Evolutionary conservation across 345 rosid genomes (phyloP).

Genomic region (Boechera divaricarpa): DNA sequence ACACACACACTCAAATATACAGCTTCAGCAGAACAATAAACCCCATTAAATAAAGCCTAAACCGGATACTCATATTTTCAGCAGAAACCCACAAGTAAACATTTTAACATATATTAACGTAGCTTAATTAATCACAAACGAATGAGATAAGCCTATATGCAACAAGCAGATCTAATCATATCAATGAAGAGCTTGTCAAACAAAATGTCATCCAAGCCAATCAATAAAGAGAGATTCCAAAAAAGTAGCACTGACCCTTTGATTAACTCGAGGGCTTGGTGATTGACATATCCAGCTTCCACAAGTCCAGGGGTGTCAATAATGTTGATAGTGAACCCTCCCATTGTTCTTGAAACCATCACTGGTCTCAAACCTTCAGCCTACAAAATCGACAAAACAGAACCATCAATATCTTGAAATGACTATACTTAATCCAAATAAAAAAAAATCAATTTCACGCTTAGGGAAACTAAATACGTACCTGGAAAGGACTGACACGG

Average conservation of each 20-base stretch:
- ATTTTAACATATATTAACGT: neutral
- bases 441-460: neutral
- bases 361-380: constrained; percentile 74
- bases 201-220: neutral
- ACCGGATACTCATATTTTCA: neutral
- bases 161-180: constrained; percentile 3
- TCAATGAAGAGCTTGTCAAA: neutral
- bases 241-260: constrained; percentile 57
- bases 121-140: neutral
- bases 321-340: constrained; percentile 78
- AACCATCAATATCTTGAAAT: neutral
- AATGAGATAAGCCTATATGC: neutral
- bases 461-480: constrained; percentile 1
- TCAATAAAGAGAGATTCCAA: neutral
- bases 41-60: neutral
- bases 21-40: neutral
- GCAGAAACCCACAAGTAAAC: constrained; percentile 12
- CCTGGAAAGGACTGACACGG: constrained; percentile 80
- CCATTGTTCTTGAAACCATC: constrained; percentile 71
- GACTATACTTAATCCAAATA: constrained; percentile 6
- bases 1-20: neutral
- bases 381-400: constrained; percentile 44
- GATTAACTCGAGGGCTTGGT: constrained; percentile 77
- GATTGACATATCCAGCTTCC: constrained; percentile 86
- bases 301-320: constrained; percentile 86